phyloP scores from a whole-genome alignment of 495 filamentous ascomycete species.

The Lasiosphaeris hirsuta region DNA sequence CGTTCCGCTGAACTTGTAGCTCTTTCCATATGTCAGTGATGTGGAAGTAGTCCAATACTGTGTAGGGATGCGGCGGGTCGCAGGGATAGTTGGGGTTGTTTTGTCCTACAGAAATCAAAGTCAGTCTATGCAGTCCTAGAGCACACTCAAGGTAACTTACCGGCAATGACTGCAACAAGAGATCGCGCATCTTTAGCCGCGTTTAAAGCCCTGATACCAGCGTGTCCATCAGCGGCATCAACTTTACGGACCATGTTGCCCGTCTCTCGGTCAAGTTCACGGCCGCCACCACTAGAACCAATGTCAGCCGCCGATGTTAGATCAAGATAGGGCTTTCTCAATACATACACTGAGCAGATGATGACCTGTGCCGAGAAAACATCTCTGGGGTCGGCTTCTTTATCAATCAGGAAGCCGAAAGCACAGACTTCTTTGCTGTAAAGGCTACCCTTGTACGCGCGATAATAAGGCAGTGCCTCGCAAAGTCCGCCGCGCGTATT shows the following conservation, averaged over 20 bases:
- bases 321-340: no score
- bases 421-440: slow-evolving; percentile 48
- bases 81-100: slow-evolving; percentile 50
- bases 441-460: slow-evolving; percentile 56
- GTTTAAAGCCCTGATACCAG: slow-evolving; percentile 33
- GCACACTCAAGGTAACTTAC: slow-evolving; percentile 35
- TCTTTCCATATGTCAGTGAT: slow-evolving; percentile 74
- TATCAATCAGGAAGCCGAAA: slow-evolving; percentile 61
- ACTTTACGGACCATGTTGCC: slow-evolving; percentile 35
- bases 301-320: not conserved
- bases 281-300: slow-evolving; percentile 49
- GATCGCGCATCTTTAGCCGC: slow-evolving; percentile 32
- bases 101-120: slow-evolving; percentile 40
- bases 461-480: slow-evolving; percentile 66
- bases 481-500: slow-evolving; percentile 60
- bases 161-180: slow-evolving; percentile 58
- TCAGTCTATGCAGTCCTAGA: slow-evolving; percentile 9
- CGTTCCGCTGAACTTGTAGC: slow-evolving; percentile 22
- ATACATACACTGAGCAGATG: slow-evolving; percentile 62
- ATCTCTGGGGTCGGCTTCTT: slow-evolving; percentile 51
- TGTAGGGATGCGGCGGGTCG: slow-evolving; percentile 60
- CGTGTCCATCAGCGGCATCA: slow-evolving; percentile 40
- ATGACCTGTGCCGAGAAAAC: slow-evolving; percentile 62
- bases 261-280: slow-evolving; percentile 31
- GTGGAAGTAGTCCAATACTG: slow-evolving; percentile 70